These are phyloP conservation scores for Drosera capensis DNA, from an alignment of 148 eudicot genomes.

Conservation along the genomic window DNA sequence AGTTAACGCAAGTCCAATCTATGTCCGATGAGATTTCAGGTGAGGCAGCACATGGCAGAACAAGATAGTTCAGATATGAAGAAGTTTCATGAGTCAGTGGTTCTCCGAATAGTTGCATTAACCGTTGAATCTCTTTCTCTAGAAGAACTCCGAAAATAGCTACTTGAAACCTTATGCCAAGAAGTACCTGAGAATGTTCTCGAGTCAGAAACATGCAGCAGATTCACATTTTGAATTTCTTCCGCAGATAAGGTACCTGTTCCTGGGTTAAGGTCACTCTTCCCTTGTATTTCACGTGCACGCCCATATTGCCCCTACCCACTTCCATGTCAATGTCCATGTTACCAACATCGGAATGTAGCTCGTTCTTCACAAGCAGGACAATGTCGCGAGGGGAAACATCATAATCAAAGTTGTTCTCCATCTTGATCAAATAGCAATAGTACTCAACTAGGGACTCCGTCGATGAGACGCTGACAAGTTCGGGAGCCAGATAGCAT, in stretches of 20 bases:
- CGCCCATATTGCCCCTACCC: slow-evolving; percentile 36
- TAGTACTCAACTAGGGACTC: slow-evolving; percentile 20
- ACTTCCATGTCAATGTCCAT: slow-evolving; percentile 31
- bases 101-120: slow-evolving; percentile 14
- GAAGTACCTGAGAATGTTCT: slow-evolving; percentile 35
- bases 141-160: slow-evolving; percentile 39
- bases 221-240: not conserved
- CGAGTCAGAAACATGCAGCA: too few species aligned
- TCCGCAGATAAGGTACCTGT: slow-evolving; percentile 23
- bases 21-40: slow-evolving; percentile 9
- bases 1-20: slow-evolving; percentile 59
- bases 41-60: slow-evolving; percentile 39
- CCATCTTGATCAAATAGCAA: slow-evolving; percentile 43
- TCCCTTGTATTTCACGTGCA: slow-evolving; percentile 29
- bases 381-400: slow-evolving; percentile 34
- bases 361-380: slow-evolving; percentile 31
- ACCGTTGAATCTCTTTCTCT: slow-evolving; percentile 23
- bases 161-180: slow-evolving; percentile 46
- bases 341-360: slow-evolving; percentile 24
- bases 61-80: slow-evolving; percentile 40
- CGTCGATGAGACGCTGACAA: slow-evolving; percentile 21
- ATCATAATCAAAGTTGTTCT: slow-evolving; percentile 23
- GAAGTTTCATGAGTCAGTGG: slow-evolving; percentile 4
- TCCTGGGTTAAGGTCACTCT: slow-evolving; percentile 17
- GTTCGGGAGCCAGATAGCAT: slow-evolving; percentile 48